Conservation (phyloP, 331 rosid species). For the Phaseolus coccineus region DNA sequence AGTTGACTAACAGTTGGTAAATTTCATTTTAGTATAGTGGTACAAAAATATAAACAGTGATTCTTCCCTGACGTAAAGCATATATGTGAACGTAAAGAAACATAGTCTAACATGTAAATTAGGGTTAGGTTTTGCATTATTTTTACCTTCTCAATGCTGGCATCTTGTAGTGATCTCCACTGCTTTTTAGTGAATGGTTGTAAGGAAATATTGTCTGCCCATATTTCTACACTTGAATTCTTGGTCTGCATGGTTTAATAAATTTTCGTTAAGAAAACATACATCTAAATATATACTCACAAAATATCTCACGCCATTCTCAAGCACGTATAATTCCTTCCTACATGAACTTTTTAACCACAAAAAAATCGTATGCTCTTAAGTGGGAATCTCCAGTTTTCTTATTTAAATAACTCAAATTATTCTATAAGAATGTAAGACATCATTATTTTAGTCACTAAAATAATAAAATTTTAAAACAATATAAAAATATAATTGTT, state of each 20-base stretch:
- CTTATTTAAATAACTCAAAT: not conserved
- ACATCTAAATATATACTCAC: not conserved
- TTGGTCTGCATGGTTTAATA: conserved; percentile 54
- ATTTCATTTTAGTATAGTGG: not conserved
- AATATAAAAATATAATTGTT: too few relatives aligned
- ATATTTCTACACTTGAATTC: conserved; percentile 62
- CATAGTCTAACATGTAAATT: not conserved
- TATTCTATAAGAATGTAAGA: too few relatives aligned
- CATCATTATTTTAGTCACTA: too few relatives aligned
- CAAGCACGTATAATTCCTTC: not conserved
- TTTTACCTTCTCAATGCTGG: conserved; percentile 61
- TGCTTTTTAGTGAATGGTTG: conserved; percentile 77
- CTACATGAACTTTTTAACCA: not conserved
- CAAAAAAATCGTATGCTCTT: not conserved
- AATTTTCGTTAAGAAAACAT: conserved; percentile 13
- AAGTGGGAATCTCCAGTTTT: not conserved
- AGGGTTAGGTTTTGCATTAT: not conserved
- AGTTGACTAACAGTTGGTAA: not conserved
- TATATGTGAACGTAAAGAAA: conserved; percentile 14
- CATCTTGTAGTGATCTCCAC: conserved; percentile 82
- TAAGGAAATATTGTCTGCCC: conserved; percentile 80
- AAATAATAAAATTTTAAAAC: too few relatives aligned
- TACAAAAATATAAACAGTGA: not conserved
- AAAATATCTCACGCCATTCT: not conserved
- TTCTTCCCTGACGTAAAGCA: not conserved